Evolutionary conservation across 1,284 basidiomycete genomes (phyloP), one percentile per base, ranked within the genome.

Genomic region (Cystobasidium slooffiae): DNA sequence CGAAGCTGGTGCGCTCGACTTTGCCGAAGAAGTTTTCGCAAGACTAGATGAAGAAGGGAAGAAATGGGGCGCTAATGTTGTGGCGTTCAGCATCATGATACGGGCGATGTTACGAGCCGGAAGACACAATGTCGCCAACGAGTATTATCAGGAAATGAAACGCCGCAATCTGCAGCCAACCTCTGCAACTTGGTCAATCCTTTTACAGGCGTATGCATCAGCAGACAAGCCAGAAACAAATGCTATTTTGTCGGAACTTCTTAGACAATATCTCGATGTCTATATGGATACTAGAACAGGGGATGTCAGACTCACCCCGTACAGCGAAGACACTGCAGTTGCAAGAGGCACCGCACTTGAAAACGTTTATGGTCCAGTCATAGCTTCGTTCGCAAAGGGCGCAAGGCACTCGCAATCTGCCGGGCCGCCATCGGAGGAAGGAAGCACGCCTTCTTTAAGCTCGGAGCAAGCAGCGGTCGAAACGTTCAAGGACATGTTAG

Each of bases 21-120:
- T 88, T 1, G 94, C 93, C 3, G 83, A 85, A 72, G 85, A 88
- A 14, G 84, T 97, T 20, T 91, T 91, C 79, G 81, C 83, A 41
- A 86, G 91, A 80, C 88, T 94, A 87, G 88, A 89, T 76, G 78
- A 80, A 67, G 56, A 66, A 52, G 43, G 46, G 44, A n/a, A 59
- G 49, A 18, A 14, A 49, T 1, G 37, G 49, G 24, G 24, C 61
- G 81, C 85, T 1, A 82, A 84, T 72, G 79, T 83, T 22, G 90
- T 89, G 79, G 85, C 90, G 63, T 87, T 93, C 77, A 93, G 93
- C n/a, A 90, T 93, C 80, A 84, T 98, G 78, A 90, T 98, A 84
- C 86, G 88, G 20, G 92, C 90, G 0, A 90, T 90, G 80, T 84
- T 97, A 58, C 88, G 89, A 20, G 77, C 80, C 0, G 86, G 88